Conservation (phyloP, 108 stramenopile genomes). For the Cylindrotheca closterium region DNA sequence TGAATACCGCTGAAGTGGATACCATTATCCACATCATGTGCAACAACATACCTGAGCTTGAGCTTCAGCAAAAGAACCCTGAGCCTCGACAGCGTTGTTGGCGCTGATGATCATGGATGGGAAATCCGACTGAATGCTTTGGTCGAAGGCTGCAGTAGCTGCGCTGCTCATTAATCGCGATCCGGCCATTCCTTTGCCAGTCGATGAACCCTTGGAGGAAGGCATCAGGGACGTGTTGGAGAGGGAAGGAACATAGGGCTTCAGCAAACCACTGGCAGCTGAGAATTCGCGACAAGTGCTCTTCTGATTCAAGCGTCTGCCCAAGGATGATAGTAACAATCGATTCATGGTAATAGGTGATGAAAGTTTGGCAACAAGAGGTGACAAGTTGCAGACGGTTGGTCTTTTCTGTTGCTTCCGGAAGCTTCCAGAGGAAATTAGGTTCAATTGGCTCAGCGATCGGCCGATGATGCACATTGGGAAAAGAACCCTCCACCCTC, state of each 20-base stretch:
- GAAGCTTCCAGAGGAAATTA: no score
- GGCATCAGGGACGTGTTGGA: not conserved
- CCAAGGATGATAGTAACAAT: not conserved
- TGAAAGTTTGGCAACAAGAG: no score
- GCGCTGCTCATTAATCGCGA: constrained; percentile 1
- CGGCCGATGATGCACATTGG: no score
- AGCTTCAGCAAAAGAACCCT: constrained; percentile 87
- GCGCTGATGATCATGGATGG: constrained; percentile 76
- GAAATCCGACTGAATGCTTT: constrained; percentile 45
- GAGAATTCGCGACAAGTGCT: not conserved
- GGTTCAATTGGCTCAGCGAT: no score
- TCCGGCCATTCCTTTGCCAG: not conserved
- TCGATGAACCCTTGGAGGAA: not conserved
- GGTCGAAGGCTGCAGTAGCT: constrained; percentile 41
- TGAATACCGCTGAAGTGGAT: not conserved
- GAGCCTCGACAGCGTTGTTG: constrained; percentile 44
- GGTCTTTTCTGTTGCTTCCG: no score
- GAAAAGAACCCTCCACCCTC: no score
- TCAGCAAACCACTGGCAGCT: not conserved
- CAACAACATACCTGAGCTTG: constrained; percentile 60
- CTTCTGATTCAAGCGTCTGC: not conserved
- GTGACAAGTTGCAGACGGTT: no score
- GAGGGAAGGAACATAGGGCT: not conserved
- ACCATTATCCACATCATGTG: not conserved
- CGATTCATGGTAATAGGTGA: not conserved